Conservation (phyloP, 352 stramenopile species). For the Globisporangium barbulae region DNA sequence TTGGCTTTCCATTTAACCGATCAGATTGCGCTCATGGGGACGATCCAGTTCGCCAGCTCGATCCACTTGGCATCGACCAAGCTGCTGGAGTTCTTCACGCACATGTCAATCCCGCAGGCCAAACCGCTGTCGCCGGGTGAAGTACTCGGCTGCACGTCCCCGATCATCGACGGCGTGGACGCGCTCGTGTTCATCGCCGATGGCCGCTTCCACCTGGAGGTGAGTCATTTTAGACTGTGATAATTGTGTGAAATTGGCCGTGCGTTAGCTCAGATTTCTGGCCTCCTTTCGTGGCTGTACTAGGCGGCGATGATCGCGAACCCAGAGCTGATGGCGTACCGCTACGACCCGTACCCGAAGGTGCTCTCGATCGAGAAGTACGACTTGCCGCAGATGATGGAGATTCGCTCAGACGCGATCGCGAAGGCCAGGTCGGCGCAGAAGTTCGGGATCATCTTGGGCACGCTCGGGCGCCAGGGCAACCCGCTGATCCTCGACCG, state of each 20-base stretch:
- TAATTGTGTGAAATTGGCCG: neutral
- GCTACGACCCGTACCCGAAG: constrained; percentile 99
- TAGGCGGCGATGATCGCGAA: constrained; percentile 99
- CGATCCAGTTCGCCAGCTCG: constrained; percentile 94
- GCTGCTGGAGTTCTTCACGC: constrained; percentile 78
- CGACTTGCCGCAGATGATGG: constrained; percentile 95
- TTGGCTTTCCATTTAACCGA: neutral
- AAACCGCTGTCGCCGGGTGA: constrained; percentile 97
- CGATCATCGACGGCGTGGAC: constrained; percentile 89
- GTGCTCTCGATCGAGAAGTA: constrained; percentile 97
- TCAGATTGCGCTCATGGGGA: constrained; percentile 93
- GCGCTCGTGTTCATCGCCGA: constrained; percentile 98
- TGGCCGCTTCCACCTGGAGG: constrained; percentile 99
- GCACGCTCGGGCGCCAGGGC: constrained; percentile 98
- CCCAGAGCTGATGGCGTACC: constrained; percentile 92
- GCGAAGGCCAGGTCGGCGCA: constrained; percentile 73
- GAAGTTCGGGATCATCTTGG: constrained; percentile 96
- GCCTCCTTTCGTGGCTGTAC: neutral
- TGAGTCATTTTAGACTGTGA: constrained; percentile 20
- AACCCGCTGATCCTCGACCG: constrained; percentile 96
- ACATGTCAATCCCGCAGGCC: constrained; percentile 91
- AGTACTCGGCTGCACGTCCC: constrained; percentile 98
- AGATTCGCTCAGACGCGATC: constrained; percentile 82
- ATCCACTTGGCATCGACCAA: constrained; percentile 81
- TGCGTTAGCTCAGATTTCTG: neutral